A percentile compares a stretch with the other conserved stretches of the same genome.
Evolutionary conservation across 805 yeast species (phyloP).

Genomic region (Pichia paraexigua): DNA sequence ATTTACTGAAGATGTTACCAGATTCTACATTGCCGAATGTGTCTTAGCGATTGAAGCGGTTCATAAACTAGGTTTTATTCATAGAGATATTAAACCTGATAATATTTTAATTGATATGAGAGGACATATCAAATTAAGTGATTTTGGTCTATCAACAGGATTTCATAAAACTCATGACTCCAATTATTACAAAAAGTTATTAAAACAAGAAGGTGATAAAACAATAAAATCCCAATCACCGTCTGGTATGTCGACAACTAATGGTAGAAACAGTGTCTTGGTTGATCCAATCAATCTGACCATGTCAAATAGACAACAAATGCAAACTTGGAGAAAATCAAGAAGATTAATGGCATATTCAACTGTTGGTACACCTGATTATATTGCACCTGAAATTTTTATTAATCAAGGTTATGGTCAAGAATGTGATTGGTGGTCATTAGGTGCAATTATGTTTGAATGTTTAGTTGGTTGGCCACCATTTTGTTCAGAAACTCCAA

Average conservation of each 20-base stretch:
- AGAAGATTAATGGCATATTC: constrained; percentile 91
- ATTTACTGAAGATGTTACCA: constrained; percentile 84
- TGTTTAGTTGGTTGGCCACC: constrained; percentile 98
- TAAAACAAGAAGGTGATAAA: constrained; percentile 48
- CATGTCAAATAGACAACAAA: constrained; percentile 89
- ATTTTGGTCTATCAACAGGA: constrained; percentile 81
- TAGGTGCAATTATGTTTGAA: constrained; percentile 95
- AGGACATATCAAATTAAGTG: constrained; percentile 60
- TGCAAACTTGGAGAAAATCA: constrained; percentile 93
- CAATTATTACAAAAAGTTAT: constrained; percentile 71
- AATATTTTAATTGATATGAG: constrained; percentile 63
- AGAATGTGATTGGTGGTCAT: constrained; percentile 97
- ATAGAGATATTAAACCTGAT: constrained; percentile 96
- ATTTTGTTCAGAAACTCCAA: constrained; percentile 90
- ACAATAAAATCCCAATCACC: neutral
- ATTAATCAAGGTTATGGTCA: constrained; percentile 92
- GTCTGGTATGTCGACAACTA: constrained; percentile 9
- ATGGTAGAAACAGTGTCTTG: constrained; percentile 68
- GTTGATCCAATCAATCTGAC: constrained; percentile 94
- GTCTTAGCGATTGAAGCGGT: constrained; percentile 91
- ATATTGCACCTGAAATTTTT: constrained; percentile 92
- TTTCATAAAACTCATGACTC: constrained; percentile 91
- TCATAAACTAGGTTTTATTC: constrained; percentile 89
- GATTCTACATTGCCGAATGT: constrained; percentile 95
- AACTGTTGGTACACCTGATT: constrained; percentile 94